These are phyloP conservation scores for Pistacia integerrima DNA, from an alignment of 345 rosid species.

Conservation along the genomic window DNA sequence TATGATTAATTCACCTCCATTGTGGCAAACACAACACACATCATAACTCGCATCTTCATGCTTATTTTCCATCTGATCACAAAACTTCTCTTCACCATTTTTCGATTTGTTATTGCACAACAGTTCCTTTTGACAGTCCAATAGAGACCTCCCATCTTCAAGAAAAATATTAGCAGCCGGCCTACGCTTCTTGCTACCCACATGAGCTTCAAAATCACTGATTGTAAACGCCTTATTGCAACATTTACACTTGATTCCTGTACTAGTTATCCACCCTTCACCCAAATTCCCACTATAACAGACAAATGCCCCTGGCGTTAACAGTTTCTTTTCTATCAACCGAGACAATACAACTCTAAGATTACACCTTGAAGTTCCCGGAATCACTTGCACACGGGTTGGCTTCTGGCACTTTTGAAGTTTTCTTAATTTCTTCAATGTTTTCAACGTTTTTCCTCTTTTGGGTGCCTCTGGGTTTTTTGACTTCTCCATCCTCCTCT, in stretches of 20 bases:
- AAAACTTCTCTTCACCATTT: conserved; percentile 3
- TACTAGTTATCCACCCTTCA: conserved; percentile 44
- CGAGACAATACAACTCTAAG: conserved; percentile 17
- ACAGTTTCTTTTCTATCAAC: conserved; percentile 44
- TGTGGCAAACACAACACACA: conserved; percentile 41
- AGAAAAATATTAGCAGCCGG: conserved; percentile 42
- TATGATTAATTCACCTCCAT: conserved; percentile 52
- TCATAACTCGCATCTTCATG: conserved; percentile 10
- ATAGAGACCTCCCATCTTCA: conserved; percentile 30
- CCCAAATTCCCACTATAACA: conserved; percentile 23
- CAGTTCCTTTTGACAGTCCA: conserved; percentile 42
- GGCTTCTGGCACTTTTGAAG: too few relatives aligned
- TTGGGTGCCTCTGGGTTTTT: too few relatives aligned
- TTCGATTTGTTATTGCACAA: conserved; percentile 9
- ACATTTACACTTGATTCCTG: conserved; percentile 43
- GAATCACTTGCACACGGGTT: too few relatives aligned
- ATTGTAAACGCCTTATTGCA: conserved; percentile 30
- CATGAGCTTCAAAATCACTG: conserved; percentile 25
- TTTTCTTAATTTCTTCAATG: too few relatives aligned
- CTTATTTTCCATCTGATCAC: conserved; percentile 10
- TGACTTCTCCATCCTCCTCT: neutral
- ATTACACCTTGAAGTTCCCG: too few relatives aligned
- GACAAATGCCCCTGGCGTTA: conserved; percentile 33
- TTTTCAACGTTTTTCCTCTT: too few relatives aligned
- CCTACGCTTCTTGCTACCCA: conserved; percentile 19